Base-by-base conservation (phyloP, 805 yeast genomes). In the Yamadazyma laniorum region DNA sequence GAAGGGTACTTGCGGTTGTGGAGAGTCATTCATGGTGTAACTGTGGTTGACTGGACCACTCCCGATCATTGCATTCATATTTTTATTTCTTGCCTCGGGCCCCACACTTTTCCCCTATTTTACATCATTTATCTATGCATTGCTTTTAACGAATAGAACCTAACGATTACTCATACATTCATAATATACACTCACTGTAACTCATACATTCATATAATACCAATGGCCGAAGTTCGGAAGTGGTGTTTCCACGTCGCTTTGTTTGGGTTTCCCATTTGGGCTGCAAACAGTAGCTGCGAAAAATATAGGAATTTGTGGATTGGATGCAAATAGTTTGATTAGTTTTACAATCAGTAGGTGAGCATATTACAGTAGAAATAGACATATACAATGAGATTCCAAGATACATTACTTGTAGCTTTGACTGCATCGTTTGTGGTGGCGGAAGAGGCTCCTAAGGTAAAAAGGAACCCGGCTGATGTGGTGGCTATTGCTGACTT, bases 1-100 rank as follows among this genome's bases (percentile, higher is more conserved):
- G 27, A 93, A 91, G 68, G 99, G 98, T 22, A 86, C 95, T 34
- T 93, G 99, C 65, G 99, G 99, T 9, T 93, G 99, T 63, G 99
- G 99, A 38, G 99, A 93, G 67, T 87, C 96, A 4, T 93, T 93
- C 61, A 93, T 90, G 96, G 96, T 91, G 6, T 90, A 67, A 48
- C 9, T n/a, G n/a, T n/a, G n/a, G n/a, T n/a, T n/a, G n/a, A n/a
- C n/a, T n/a, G n/a, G n/a, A n/a, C n/a, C n/a, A n/a, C n/a, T n/a
- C n/a, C n/a, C n/a, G n/a, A n/a, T n/a, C n/a, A n/a, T n/a, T n/a
- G n/a, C n/a, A n/a, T n/a, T n/a, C n/a, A n/a, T n/a, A n/a, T n/a
- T n/a, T n/a, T n/a, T n/a, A n/a, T n/a, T n/a, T n/a, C n/a, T n/a
- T n/a, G n/a, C n/a, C n/a, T n/a, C n/a, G n/a, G n/a, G n/a, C n/a